Evolutionary conservation across 2,329 filamentous ascomycete species (phyloP), one percentile per base, ranked within the genome.

Genomic region (Venturia aucupariae): DNA sequence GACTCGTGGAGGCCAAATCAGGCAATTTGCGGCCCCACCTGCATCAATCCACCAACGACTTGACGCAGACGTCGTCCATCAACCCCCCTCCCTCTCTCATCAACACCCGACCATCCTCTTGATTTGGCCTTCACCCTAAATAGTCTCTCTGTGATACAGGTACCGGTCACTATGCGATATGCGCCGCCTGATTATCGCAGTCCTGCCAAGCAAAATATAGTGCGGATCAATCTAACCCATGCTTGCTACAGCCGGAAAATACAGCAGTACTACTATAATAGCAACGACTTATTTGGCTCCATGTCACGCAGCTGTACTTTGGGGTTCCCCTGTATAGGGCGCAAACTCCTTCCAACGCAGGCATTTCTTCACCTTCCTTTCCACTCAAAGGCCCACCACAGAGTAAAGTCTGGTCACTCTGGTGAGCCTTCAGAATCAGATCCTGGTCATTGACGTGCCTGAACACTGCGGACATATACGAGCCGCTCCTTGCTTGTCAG

Each of bases 141-240:
- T 38, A 6, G 11, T 38, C 35, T 32, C 7, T 57, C 30, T 38
- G 5, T 57, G 15, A 17, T 35, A 57, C 51, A 35, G 30, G 27
- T 19, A 57, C 30, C 30, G 8, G 1, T 1, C 8, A n/a, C 27
- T 4, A 4, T 35, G 51, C 3, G 30, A 1, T 30, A 57, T 57
- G 15, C 24, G 51, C 13, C 17, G 51, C 51, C 51, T 35, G 51
- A 4, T n/a, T 19, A 19, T 32, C n/a, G 15, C 30, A 38, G 15
- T 57, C 27, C 51, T 57, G 51, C 51, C 51, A 57, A 57, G 51
- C 17, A 57, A 57, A 57, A 32, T 57, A 57, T 5, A 57, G 51
- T 57, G 51, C 51, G 30, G 10, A 57, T 57, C 30, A 57, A 57
- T 57, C 30, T 57, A 57, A 57, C 24, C 48, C 48, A 55, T 55